Conservation (phyloP, 2,329 filamentous ascomycete species). For the Cercospora brassicicola region DNA sequence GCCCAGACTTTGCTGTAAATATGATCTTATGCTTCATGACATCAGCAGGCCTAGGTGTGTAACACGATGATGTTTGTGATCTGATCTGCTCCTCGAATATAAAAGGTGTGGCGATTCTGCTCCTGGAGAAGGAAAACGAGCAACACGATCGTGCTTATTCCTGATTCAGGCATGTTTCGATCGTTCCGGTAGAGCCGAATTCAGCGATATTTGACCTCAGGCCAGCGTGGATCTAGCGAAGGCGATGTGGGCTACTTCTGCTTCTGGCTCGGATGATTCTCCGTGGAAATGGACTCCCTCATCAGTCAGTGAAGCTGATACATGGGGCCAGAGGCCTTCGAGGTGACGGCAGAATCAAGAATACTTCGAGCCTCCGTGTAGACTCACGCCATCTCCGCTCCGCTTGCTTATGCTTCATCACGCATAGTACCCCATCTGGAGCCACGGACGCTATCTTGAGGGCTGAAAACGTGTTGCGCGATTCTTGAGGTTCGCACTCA, state of each 20-base stretch:
- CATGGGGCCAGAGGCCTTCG: neutral
- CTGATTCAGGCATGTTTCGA: neutral
- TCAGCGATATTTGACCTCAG: neutral
- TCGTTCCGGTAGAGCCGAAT: neutral
- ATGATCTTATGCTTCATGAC: neutral
- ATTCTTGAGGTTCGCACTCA: neutral
- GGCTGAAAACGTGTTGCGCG: neutral
- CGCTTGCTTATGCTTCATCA: neutral
- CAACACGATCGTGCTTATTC: neutral
- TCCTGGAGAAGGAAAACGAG: neutral
- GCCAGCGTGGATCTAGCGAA: neutral
- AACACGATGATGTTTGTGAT: neutral
- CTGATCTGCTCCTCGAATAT: neutral
- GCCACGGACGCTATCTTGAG: neutral
- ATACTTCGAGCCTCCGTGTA: neutral
- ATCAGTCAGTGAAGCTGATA: neutral
- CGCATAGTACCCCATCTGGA: neutral
- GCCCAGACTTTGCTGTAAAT: neutral
- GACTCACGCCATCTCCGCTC: neutral
- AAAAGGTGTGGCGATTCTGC: neutral
- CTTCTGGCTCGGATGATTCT: neutral
- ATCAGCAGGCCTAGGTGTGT: neutral
- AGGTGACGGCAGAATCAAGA: neutral
- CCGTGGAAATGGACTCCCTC: neutral
- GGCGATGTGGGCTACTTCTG: neutral